Conservation (phyloP, 208 protist species). For the Trypanosoma platydactyli region DNA sequence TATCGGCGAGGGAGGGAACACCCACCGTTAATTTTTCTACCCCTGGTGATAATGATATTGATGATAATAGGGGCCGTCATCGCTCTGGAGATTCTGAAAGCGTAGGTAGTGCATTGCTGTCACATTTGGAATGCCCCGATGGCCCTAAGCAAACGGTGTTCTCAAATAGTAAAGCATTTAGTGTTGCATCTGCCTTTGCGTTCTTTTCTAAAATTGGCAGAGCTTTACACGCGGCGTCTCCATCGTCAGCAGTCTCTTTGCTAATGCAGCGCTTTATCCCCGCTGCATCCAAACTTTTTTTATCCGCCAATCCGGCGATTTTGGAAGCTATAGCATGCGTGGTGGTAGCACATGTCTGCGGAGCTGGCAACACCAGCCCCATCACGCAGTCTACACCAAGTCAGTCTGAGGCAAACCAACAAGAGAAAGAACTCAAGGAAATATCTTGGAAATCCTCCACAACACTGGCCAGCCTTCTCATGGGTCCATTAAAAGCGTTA, state of each 20-base stretch:
- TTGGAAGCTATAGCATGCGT: constrained; percentile 68
- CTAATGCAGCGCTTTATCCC: constrained; percentile 55
- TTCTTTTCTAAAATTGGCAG: constrained; percentile 48
- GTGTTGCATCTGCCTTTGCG: constrained; percentile 52
- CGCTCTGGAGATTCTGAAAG: constrained; percentile 23
- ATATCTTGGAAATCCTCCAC: background rate
- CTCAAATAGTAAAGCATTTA: constrained; percentile 34
- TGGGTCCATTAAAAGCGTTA: constrained; percentile 10
- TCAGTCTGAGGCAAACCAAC: background rate
- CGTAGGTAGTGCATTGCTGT: constrained; percentile 25
- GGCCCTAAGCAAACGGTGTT: constrained; percentile 34
- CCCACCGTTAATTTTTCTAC: too few species aligned
- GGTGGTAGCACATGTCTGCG: constrained; percentile 37
- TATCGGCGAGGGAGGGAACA: too few species aligned
- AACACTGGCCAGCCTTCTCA: constrained; percentile 15
- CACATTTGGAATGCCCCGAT: constrained; percentile 12
- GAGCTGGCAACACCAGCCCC: background rate
- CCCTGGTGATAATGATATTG: too few species aligned
- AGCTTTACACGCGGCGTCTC: constrained; percentile 20
- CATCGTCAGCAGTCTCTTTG: constrained; percentile 30
- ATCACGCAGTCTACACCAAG: background rate
- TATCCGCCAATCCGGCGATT: constrained; percentile 44
- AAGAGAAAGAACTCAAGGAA: constrained; percentile 4
- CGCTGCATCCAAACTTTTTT: constrained; percentile 37
- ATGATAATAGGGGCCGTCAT: too few species aligned